A percentile compares a stretch with the other conserved stretches of the same genome.
phyloP scores from a whole-genome alignment of 805 yeast species.

The Teunomyces stri region DNA sequence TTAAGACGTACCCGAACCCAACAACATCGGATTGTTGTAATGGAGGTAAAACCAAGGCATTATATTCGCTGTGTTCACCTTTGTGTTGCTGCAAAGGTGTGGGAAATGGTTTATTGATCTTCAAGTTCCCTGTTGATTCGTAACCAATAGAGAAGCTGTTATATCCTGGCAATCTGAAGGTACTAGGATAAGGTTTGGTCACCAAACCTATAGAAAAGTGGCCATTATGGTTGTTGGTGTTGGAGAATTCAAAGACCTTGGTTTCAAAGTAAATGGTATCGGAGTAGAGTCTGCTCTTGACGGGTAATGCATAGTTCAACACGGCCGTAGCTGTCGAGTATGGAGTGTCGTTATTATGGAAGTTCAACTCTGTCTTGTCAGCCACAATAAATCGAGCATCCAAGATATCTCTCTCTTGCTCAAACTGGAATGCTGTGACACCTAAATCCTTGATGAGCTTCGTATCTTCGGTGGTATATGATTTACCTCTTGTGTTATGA shows the following conservation, averaged over 20 bases:
- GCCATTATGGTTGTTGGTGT: constrained; percentile 34
- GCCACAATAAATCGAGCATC: constrained; percentile 37
- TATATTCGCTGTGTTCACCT: constrained; percentile 38
- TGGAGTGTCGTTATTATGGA: constrained; percentile 35
- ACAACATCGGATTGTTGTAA: constrained; percentile 52
- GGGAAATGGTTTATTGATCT: constrained; percentile 63
- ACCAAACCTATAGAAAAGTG: constrained; percentile 64
- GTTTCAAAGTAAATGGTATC: constrained; percentile 63
- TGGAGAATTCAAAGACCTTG: constrained; percentile 35
- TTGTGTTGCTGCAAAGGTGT: constrained; percentile 44
- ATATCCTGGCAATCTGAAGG: constrained; percentile 71
- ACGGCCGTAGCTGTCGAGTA: constrained; percentile 41
- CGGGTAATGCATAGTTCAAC: constrained; percentile 39
- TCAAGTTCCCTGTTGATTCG: constrained; percentile 68
- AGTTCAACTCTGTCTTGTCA: constrained; percentile 38
- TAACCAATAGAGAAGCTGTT: constrained; percentile 67
- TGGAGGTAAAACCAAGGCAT: constrained; percentile 50
- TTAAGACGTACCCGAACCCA: constrained; percentile 52
- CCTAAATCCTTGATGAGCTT: constrained; percentile 29
- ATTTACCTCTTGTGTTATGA: constrained; percentile 30
- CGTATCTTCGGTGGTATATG: constrained; percentile 23
- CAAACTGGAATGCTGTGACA: constrained; percentile 39
- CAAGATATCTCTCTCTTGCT: constrained; percentile 30
- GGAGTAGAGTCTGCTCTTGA: constrained; percentile 27
- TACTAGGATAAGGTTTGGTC: constrained; percentile 69